Evolutionary conservation across 768 basidiomycete genomes (phyloP), one percentile per base, ranked within the genome.

Genomic region (Exsudoporus frostii): DNA sequence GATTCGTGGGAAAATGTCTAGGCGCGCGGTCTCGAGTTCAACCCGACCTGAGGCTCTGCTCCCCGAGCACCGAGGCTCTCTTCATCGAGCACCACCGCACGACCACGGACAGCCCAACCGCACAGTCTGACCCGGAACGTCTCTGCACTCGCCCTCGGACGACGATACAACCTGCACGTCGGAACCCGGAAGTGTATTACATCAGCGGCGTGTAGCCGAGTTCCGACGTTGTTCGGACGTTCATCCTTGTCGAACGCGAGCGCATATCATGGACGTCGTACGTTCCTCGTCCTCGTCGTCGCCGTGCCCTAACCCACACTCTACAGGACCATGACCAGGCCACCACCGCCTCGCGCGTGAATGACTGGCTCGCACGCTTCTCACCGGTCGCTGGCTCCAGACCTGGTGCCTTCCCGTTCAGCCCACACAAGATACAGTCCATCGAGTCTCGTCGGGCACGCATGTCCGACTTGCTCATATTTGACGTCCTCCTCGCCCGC

Each of bases 401-500:
- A 7, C 65, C 72, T 15, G 69, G 71, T 39, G 62, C 68, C 45
- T 89, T 90, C 67, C 75, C 88, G 43, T 90, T 84, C 81, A 74
- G 75, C 55, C 70, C 73, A 17, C 74, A 77, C 37, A 72, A 74
- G 30, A 77, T 76, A 43, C 74, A 79, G 55, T 77, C 81, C 67
- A 86, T 91, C 48, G 79, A 83, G 59, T 70, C 76, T 39, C 80
- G 88, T 36, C 81, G 90, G 36, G 79, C 79, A 5, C 69, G 70
- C 34, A 74, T 90, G 72, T 74, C 77, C 27, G 85, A 86, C 65
- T 61, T 76, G 48, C 81, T 91, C 43, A 77, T 92, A 30, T 88
- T 89, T 56, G 89, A 92, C 66, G 79, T 86, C 20, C 77, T 92
- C 5, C 79, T 93, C 36, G 67, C 74, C 9, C 77, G 81, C 14